Evolutionary conservation across 768 basidiomycete genomes (phyloP).

Genomic region (Lentinula guzmanii): DNA sequence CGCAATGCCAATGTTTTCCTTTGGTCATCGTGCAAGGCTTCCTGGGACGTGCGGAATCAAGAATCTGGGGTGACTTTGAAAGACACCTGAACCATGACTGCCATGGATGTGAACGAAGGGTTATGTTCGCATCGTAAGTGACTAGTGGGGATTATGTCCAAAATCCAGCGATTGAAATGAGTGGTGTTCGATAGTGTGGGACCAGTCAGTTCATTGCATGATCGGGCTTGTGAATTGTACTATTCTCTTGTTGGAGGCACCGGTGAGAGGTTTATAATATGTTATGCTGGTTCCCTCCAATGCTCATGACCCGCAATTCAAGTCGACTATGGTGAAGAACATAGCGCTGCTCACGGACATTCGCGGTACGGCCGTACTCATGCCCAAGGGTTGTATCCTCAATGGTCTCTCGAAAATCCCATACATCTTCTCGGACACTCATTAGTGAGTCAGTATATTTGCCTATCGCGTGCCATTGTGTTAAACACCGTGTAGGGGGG

Average conservation of each 20-base stretch:
- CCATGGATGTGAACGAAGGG: constrained; percentile 13
- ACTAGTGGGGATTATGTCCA: not conserved
- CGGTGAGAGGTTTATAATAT: constrained; percentile 17
- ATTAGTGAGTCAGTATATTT: constrained; percentile 23
- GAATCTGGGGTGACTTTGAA: constrained; percentile 35
- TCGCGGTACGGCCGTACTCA: constrained; percentile 35
- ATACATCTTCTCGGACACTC: constrained; percentile 48
- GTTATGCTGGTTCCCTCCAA: not conserved
- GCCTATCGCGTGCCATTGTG: not conserved
- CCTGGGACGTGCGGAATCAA: constrained; percentile 27
- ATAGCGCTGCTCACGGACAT: constrained; percentile 31
- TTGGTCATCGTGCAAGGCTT: constrained; percentile 47
- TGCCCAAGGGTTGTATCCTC: constrained; percentile 34
- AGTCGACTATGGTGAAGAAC: constrained; percentile 45
- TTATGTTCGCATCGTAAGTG: constrained; percentile 16
- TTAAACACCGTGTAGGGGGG: constrained; percentile 30
- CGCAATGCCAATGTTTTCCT: constrained; percentile 16
- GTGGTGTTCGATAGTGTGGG: constrained; percentile 28
- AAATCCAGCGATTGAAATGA: not conserved
- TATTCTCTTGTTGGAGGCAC: constrained; percentile 39
- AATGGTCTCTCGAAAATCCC: constrained; percentile 35
- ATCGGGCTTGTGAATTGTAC: constrained; percentile 47
- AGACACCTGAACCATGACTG: constrained; percentile 21
- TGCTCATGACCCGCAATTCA: not conserved
- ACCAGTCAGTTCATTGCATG: constrained; percentile 46